A percentile compares a stretch with the other conserved stretches of the same genome.
phyloP scores from a whole-genome alignment of 768 basidiomycete species.

The Paxillus involutus region DNA sequence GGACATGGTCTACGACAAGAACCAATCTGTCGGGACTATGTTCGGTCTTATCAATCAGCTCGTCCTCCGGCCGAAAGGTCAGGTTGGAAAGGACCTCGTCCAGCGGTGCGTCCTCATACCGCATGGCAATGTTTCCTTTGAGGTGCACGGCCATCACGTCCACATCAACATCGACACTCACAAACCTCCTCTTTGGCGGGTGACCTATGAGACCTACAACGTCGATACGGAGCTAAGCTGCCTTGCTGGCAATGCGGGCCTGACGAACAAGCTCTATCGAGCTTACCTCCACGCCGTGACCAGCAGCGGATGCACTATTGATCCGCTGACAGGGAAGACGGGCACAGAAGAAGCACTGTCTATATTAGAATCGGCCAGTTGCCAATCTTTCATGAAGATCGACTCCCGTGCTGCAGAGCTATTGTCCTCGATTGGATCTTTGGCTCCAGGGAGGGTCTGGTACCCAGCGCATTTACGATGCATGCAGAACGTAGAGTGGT shows the following conservation, averaged over 20 bases:
- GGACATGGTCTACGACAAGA: constrained; percentile 36
- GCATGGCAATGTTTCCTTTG: neutral
- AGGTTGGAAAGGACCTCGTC: neutral
- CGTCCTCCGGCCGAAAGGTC: constrained; percentile 32
- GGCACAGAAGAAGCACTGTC: constrained; percentile 42
- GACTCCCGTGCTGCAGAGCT: constrained; percentile 24
- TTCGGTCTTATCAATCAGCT: constrained; percentile 38
- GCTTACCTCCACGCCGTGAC: constrained; percentile 44
- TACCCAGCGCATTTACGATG: constrained; percentile 33
- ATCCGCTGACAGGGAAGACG: constrained; percentile 41
- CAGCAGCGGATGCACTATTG: constrained; percentile 34
- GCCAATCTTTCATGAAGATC: constrained; percentile 38
- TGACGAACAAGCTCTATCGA: constrained; percentile 29
- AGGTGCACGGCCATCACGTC: neutral
- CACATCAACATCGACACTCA: neutral
- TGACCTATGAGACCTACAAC: constrained; percentile 20
- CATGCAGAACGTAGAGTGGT: constrained; percentile 42
- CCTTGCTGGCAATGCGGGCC: constrained; percentile 18
- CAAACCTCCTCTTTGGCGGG: neutral
- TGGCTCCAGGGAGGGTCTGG: constrained; percentile 34
- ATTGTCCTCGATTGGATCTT: constrained; percentile 29
- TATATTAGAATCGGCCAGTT: constrained; percentile 34
- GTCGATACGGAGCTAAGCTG: constrained; percentile 26
- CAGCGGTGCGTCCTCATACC: constrained; percentile 15
- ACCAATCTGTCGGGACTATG: constrained; percentile 40